Percentiles rank a stretch among this genome's conserved stretches.
Conservation (phyloP, 768 basidiomycete species). For the Rhodotorula toruloides region DNA sequence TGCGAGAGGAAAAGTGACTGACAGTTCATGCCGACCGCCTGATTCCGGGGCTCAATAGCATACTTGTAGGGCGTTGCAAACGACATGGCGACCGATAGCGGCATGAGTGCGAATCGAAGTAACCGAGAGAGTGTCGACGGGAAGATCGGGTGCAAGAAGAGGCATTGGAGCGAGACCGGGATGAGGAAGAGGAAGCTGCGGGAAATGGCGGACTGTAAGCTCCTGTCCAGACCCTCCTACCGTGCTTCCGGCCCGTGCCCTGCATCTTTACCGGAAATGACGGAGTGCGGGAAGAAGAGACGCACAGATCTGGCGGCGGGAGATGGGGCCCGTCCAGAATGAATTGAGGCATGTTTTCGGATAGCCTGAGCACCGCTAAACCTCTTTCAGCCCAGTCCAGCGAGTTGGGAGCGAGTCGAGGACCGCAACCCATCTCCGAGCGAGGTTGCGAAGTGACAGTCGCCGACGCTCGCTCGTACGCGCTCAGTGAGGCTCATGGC, state of each 20-base stretch:
- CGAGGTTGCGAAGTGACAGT: no score
- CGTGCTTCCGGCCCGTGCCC: no score
- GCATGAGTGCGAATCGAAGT: conserved; percentile 22
- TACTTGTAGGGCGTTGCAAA: conserved; percentile 10
- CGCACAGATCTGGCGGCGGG: not conserved
- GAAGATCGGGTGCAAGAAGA: conserved; percentile 30
- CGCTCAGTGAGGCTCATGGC: not conserved
- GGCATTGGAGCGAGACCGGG: conserved; percentile 26
- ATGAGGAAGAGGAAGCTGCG: conserved; percentile 26
- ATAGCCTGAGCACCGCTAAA: not conserved
- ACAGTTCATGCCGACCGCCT: conserved; percentile 31
- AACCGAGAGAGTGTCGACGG: conserved; percentile 3
- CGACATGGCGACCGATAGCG: conserved; percentile 13
- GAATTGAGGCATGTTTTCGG: not conserved
- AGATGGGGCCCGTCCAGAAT: not conserved
- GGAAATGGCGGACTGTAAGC: no score
- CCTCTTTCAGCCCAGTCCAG: no score
- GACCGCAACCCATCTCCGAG: no score
- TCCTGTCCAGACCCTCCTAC: no score
- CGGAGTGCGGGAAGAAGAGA: not conserved
- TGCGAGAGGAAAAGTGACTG: no score
- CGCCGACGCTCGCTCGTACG: not conserved
- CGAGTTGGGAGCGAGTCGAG: no score
- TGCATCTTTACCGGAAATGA: not conserved
- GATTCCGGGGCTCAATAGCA: conserved; percentile 27